These are phyloP conservation scores for Calendula officinalis DNA, from an alignment of 129 eudicot species.

Conservation along the genomic window DNA sequence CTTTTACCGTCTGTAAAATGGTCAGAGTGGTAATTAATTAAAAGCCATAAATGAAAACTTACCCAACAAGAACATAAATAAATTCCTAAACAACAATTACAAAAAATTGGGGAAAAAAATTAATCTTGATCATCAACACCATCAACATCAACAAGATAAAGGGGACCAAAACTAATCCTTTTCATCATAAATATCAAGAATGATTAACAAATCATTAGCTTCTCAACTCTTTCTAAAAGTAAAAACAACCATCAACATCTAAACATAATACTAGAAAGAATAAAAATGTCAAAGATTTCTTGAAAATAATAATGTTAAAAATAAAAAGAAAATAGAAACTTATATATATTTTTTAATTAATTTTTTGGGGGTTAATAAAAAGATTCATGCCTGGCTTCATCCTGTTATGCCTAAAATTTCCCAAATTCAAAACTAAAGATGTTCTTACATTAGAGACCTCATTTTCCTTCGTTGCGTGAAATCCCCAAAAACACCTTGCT, in stretches of 20 bases:
- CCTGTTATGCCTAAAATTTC: conserved; percentile 37
- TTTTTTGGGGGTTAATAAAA: conserved; percentile 20
- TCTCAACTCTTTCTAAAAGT: conserved; percentile 9
- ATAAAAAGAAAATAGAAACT: conserved; percentile 9
- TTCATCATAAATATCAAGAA: conserved; percentile 13
- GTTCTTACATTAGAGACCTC: too few species aligned
- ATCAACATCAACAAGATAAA: conserved; percentile 7
- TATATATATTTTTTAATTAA: conserved; percentile 3
- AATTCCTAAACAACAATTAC: not conserved
- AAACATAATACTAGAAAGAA: conserved; percentile 10
- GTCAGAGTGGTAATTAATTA: too few species aligned
- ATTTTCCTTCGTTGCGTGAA: not conserved
- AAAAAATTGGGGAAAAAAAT: conserved; percentile 1
- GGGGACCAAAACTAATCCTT: conserved; percentile 17
- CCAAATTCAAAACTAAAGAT: too few species aligned
- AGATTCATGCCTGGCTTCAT: conserved; percentile 40
- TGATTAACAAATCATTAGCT: conserved; percentile 33
- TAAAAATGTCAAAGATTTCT: conserved; percentile 26
- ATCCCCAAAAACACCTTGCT: conserved; percentile 11
- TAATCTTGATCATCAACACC: conserved; percentile 19
- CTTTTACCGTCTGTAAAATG: too few species aligned
- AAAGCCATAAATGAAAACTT: too few species aligned
- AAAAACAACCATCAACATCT: conserved; percentile 20
- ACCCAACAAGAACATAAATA: too few species aligned
- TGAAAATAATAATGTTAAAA: not conserved